These are phyloP conservation scores for Speleostelium caveatum DNA, from an alignment of 78 protist species.

Conservation along the genomic window DNA sequence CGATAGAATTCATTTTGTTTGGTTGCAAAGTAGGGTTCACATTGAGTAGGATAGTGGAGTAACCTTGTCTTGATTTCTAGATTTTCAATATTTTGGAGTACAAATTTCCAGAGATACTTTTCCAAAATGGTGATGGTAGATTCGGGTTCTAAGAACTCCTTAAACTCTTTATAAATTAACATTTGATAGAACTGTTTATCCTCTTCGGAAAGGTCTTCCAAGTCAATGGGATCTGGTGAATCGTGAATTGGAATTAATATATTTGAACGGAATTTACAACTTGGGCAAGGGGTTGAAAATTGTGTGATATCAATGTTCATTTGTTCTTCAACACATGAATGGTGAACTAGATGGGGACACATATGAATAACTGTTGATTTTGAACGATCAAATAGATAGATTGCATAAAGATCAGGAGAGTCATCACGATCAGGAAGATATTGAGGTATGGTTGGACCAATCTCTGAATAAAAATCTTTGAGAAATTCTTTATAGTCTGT, in stretches of 20 bases:
- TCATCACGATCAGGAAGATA: slow-evolving; percentile 46
- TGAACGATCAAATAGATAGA: slow-evolving; percentile 31
- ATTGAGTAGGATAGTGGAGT: slow-evolving; percentile 5
- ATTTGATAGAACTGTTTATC: background rate
- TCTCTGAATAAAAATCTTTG: slow-evolving; percentile 20
- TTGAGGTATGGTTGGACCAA: slow-evolving; percentile 30
- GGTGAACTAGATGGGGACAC: slow-evolving; percentile 44
- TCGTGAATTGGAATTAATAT: slow-evolving; percentile 25
- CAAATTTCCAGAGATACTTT: slow-evolving; percentile 47
- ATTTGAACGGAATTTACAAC: slow-evolving; percentile 32
- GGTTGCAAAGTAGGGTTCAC: background rate
- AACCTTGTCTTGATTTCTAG: slow-evolving; percentile 35
- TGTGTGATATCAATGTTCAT: slow-evolving; percentile 4
- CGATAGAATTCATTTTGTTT: background rate
- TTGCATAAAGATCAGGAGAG: slow-evolving; percentile 43
- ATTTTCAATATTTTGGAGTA: slow-evolving; percentile 38
- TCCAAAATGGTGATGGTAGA: slow-evolving; percentile 7
- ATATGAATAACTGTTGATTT: slow-evolving; percentile 41
- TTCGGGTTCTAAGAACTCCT: slow-evolving; percentile 3
- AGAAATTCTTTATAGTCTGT: slow-evolving; percentile 30
- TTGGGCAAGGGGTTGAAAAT: slow-evolving; percentile 27
- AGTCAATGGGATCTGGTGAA: slow-evolving; percentile 1
- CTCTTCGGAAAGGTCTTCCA: background rate
- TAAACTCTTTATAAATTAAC: slow-evolving; percentile 32
- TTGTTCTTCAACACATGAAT: slow-evolving; percentile 53